Base-by-base conservation (phyloP, 129 eudicot species). In the Artemisia annua region DNA sequence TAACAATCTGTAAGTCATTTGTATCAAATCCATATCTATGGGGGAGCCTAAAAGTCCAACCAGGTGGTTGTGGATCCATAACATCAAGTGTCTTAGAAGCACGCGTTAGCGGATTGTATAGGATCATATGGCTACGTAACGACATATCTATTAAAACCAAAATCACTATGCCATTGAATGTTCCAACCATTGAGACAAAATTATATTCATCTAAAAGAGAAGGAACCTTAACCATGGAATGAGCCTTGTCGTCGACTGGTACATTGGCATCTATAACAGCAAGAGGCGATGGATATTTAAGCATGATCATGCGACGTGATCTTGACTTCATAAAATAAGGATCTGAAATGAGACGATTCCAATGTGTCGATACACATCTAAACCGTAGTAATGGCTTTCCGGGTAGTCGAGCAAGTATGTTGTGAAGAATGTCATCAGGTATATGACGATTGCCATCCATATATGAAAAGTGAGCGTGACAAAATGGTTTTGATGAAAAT, bases 81-180 rank as follows among this genome's bases (percentile, higher is more conserved):
- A 32, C 68, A 46, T 8, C 24, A 63, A 63, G 49, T 14, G 13
- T n/a, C 22, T 63, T 63, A 7, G 68, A 63, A 28, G 68, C 49
- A 14, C 22, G 15, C 11, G 68, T 63, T 63, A 63, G 30, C 19
- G 68, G 68, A 12, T 60, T 60, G 46, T 60, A 60, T 12, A 22
- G 17, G 66, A 60, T 26, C 66, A 28, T 11, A 11, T 60, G 18
- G 6, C 43, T 19, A 65, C 53, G 9, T 0, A 10, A 65, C 9
- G 26, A 65, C n/a, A 4, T 3, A 20, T 18, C 17, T 9, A 15
- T n/a, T 43, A 66, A 3, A 44, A 16, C 70, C 54, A 66, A 66
- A 18, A 66, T n/a, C 70, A 43, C 70, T 17, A 66, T 66, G 70
- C 35, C 70, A 17, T 66, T 66, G 32, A 18, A 44, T 66, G 70